Evolutionary conservation across 306 rosid species (phyloP).

Genomic region (Trifolium fragiferum): DNA sequence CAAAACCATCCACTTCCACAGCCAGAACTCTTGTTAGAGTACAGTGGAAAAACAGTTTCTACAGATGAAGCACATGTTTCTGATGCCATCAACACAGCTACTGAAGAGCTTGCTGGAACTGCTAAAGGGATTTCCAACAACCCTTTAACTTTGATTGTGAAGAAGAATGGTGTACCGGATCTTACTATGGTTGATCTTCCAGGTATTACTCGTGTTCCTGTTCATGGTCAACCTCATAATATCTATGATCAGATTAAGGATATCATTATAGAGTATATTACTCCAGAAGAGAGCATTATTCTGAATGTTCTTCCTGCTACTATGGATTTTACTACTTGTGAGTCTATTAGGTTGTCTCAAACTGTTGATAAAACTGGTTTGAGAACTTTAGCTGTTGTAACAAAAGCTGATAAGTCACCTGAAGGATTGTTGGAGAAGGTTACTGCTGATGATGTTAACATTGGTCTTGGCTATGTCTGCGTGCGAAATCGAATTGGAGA

Average conservation of each 20-base stretch:
- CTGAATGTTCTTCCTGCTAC: constrained; percentile 65
- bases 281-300: constrained; percentile 58
- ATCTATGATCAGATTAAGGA: constrained; percentile 63
- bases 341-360: constrained; percentile 68
- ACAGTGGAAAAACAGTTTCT: constrained; percentile 27
- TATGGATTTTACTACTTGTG: constrained; percentile 66
- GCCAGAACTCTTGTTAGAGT: constrained; percentile 49
- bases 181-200: constrained; percentile 69
- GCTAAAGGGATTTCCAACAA: constrained; percentile 54
- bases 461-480: constrained; percentile 30
- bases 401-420: constrained; percentile 4
- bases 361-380: background rate
- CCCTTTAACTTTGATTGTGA: constrained; percentile 56
- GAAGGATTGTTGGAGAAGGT: constrained; percentile 7
- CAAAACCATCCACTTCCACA: constrained; percentile 40
- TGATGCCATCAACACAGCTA: constrained; percentile 50
- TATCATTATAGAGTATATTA: constrained; percentile 60
- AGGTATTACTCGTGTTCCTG: constrained; percentile 64
- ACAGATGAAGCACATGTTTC: constrained; percentile 46
- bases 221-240: constrained; percentile 65
- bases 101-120: constrained; percentile 53
- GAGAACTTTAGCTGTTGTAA: background rate
- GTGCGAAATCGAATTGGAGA: background rate
- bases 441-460: constrained; percentile 51
- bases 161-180: constrained; percentile 60